Base-by-base conservation (phyloP, 2,329 filamentous ascomycete genomes). In the Eurotiales sp. region DNA sequence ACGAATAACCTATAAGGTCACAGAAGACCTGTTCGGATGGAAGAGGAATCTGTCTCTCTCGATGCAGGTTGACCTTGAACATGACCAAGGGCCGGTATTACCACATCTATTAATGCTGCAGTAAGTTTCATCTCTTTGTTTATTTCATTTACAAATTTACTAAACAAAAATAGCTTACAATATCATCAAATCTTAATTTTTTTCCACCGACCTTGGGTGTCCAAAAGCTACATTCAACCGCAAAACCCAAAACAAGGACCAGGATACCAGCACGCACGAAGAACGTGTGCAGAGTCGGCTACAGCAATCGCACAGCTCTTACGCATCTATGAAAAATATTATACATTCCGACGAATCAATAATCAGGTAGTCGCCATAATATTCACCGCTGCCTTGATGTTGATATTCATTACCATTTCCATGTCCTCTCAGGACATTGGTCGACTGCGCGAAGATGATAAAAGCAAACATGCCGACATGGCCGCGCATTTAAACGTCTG, bases 161-260 rank as follows among this genome's bases (percentile, higher is more conserved):
- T 6, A 4, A 2, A 27, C 15, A 2, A 19, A 3, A 4, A 43
- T 23, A 71, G 69, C 46, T 70, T 74, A 64, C 70, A 73, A 64
- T 74, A 73, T 46, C 64, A 74, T 52, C 70, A 73, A 46, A 69
- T 73, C 2, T 62, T 72, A 45, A 74, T 74, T 22, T 72, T 72
- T 56, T 65, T 72, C 50, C 72, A 74, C 40, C 63, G 73, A 2
- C 73, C 73, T 11, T 74, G 70, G 67, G 66, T 74, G 15, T 73
- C 72, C 3, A 67, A 72, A 51, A 66, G 59, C 42, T 71, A 71
- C 45, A 69, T 72, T 32, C 72, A 74, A 52, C 71, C 72, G 2
- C 64, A 64, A 19, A 63, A 61, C 29, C 71, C 70, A 3, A 66
- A 66, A 12, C 70, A 72, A 55, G 72, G 72, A n/a, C 69, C 66